A percentile compares a stretch with the other conserved stretches of the same genome.
These are phyloP conservation scores for Fusarium sp. DNA, from an alignment of 2,329 filamentous ascomycete species.

Conservation along the genomic window DNA sequence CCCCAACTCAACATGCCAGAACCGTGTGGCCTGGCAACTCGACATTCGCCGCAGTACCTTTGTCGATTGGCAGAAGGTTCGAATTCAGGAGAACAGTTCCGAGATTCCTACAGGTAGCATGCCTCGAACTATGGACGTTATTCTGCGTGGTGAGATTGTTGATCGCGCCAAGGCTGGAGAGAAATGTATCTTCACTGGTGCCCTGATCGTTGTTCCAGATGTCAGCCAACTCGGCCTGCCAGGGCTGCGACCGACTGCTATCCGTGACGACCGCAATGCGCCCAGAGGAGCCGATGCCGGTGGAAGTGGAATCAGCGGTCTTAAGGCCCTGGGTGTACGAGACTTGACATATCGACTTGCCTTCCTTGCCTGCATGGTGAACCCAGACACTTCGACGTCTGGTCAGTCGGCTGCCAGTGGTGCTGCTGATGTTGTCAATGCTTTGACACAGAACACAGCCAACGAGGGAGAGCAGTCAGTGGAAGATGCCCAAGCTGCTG, in stretches of 20 bases:
- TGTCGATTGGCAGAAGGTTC: conserved; percentile 98
- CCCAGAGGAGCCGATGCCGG: conserved; percentile 80
- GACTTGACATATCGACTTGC: conserved; percentile 95
- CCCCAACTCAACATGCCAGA: conserved; percentile 85
- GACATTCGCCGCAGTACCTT: conserved; percentile 98
- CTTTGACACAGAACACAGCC: conserved; percentile 70
- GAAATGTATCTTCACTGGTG: conserved; percentile 97
- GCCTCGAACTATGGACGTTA: conserved; percentile 97
- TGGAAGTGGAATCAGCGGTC: conserved; percentile 82
- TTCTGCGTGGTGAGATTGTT: conserved; percentile 95
- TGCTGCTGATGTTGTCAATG: conserved; percentile 83
- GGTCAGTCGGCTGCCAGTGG: conserved; percentile 71
- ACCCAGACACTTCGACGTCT: conserved; percentile 82
- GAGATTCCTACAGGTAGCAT: conserved; percentile 99
- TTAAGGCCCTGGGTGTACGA: conserved; percentile 92
- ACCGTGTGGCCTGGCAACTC: conserved; percentile 92
- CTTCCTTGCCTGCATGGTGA: conserved; percentile 97
- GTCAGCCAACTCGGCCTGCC: conserved; percentile 94
- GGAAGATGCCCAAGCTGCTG: conserved; percentile 87
- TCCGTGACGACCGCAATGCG: conserved; percentile 80
- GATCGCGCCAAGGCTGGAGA: conserved; percentile 97
- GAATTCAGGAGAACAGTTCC: conserved; percentile 97
- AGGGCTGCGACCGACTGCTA: conserved; percentile 81
- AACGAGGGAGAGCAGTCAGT: conserved; percentile 74
- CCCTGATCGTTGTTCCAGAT: conserved; percentile 94